phyloP scores from a whole-genome alignment of 2,329 filamentous ascomycete genomes.

The Malbranchea zuffiana region DNA sequence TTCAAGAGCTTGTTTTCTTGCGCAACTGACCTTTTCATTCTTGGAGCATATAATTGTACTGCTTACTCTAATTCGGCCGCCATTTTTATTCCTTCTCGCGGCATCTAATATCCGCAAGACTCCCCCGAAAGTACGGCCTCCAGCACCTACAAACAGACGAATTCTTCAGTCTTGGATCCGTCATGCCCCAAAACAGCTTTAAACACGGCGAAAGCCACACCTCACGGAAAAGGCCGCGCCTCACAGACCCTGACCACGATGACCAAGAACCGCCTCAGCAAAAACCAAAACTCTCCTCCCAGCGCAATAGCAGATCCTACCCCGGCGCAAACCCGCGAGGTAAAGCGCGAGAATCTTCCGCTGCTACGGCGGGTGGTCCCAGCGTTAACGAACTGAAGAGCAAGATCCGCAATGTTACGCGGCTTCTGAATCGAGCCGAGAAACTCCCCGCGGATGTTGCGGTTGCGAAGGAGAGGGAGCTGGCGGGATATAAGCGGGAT shows the following conservation, averaged over 20 bases:
- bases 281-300: slow-evolving; percentile 3
- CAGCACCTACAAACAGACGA: too few relatives aligned
- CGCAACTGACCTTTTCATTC: too few relatives aligned
- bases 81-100: too few relatives aligned
- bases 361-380: slow-evolving; percentile 10
- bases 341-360: slow-evolving; percentile 6
- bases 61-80: too few relatives aligned
- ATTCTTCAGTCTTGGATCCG: too few relatives aligned
- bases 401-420: slow-evolving; percentile 46
- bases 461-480: slow-evolving; percentile 49
- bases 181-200: too few relatives aligned
- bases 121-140: too few relatives aligned
- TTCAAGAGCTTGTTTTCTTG: too few relatives aligned
- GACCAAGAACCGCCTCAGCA: not conserved
- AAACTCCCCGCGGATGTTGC: slow-evolving; percentile 46
- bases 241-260: not conserved
- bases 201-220: too few relatives aligned
- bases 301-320: slow-evolving; percentile 4
- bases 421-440: slow-evolving; percentile 36
- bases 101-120: too few relatives aligned
- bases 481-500: slow-evolving; percentile 47
- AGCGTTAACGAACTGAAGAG: slow-evolving; percentile 43
- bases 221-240: too few relatives aligned
- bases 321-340: slow-evolving; percentile 3
- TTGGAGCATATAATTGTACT: too few relatives aligned